Base-by-base conservation (phyloP, 345 rosid genomes). In the Alliaria petiolata region DNA sequence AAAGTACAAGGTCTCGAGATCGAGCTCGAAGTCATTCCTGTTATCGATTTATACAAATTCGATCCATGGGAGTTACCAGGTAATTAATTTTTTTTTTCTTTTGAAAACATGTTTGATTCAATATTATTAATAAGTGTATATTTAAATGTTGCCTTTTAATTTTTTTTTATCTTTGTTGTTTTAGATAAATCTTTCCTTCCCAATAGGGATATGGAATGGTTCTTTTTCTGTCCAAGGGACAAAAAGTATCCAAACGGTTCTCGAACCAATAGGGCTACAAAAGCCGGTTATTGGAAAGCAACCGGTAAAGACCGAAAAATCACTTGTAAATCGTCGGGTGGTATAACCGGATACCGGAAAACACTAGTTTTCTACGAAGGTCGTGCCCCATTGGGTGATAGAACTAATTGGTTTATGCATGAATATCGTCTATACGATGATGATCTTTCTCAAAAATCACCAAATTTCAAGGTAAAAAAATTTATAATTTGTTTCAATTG, bases 51-150 rank as follows among this genome's bases (percentile, higher is more conserved):
- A 74, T 93, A 89, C 87, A 90, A 87, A 81, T 89, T 87, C 58
- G 97, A 93, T 79, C 96, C 96, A 7, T 93, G 97, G 97, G 97
- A 93, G 59, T 78, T 91, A 50, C 98, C 97, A 83, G 97, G 96
- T 89, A 50, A 6, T 14, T 65, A 17, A 10, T 22, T 22, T 3
- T 22, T 80, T 86, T n/a, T n/a, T n/a, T n/a, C n/a, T n/a, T n/a
- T n/a, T n/a, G n/a, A n/a, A 53, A 28, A 42, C 3, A 11, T 6
- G 25, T 35, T 47, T 35, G 17, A n/a, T 12, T 16, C 26, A 52
- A n/a, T 51, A 71, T 13, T 8, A 42, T 15, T 62, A 28, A 19
- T 6, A 26, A 20, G 36, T 4, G 10, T 26, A 25, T 16, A 12
- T 12, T 5, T 6, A 6, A 33, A 1, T 33, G 7, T 7, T 33